Conservation (phyloP, 106 monocot genomes). For the Dendrobium nobile region DNA sequence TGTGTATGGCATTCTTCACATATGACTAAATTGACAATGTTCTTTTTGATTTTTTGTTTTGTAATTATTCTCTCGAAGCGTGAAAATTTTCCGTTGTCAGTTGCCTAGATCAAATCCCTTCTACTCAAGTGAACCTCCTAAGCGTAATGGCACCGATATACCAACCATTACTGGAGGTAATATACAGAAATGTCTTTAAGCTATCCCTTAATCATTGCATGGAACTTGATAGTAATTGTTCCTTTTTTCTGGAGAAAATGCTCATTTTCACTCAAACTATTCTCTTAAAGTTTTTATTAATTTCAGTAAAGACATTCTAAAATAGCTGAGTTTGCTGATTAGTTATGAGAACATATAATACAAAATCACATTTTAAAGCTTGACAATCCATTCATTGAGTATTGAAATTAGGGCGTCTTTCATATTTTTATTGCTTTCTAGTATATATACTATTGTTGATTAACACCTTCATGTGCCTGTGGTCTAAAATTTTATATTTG, state of each 20-base stretch:
- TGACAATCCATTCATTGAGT: neutral
- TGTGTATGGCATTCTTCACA: neutral
- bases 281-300: neutral
- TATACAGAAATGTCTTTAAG: neutral
- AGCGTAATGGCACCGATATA: constrained; percentile 37
- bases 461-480: neutral
- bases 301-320: neutral
- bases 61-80: constrained; percentile 35
- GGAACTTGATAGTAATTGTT: neutral
- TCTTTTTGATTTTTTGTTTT: constrained; percentile 1
- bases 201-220: neutral
- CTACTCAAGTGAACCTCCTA: constrained; percentile 64
- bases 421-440: neutral
- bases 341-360: neutral
- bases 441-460: neutral
- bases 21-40: neutral
- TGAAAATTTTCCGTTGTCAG: constrained; percentile 89
- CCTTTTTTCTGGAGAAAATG: neutral
- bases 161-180: constrained; percentile 63
- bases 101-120: constrained; percentile 65
- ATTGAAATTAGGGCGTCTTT: neutral
- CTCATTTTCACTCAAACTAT: neutral
- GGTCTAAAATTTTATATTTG: neutral
- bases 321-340: neutral
- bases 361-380: neutral